phyloP scores from a whole-genome alignment of 352 stramenopile species.

The Achlya hypogyna region DNA sequence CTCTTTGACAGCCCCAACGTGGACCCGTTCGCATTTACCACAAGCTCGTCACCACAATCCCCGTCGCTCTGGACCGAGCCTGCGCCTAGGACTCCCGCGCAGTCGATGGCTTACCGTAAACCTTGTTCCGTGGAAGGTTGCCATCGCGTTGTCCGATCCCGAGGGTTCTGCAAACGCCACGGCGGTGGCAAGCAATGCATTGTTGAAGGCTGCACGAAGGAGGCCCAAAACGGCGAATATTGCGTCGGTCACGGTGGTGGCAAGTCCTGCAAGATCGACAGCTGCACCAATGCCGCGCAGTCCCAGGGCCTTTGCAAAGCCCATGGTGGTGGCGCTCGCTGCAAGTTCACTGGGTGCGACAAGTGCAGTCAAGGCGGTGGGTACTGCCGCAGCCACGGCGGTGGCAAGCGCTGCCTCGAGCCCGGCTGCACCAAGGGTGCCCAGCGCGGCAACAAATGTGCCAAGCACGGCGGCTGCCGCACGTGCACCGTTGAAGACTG shows the following conservation, averaged over 20 bases:
- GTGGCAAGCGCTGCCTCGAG: constrained; percentile 38
- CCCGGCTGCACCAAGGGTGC: constrained; percentile 41
- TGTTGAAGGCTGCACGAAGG: constrained; percentile 55
- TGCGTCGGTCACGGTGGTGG: constrained; percentile 33
- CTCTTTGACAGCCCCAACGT: neutral
- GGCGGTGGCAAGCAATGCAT: constrained; percentile 76
- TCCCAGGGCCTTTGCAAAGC: constrained; percentile 35
- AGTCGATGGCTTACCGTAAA: neutral
- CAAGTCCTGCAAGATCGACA: constrained; percentile 30
- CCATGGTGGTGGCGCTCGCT: constrained; percentile 36
- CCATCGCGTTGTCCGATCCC: constrained; percentile 69
- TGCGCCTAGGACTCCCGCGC: too few species aligned
- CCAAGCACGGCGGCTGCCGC: constrained; percentile 33
- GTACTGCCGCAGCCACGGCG: constrained; percentile 38
- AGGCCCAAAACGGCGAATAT: constrained; percentile 46
- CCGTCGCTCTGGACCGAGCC: neutral
- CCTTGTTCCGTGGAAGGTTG: constrained; percentile 28
- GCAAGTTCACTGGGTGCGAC: constrained; percentile 30
- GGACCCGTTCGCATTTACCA: neutral
- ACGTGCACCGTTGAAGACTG: constrained; percentile 29
- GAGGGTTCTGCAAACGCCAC: constrained; percentile 76
- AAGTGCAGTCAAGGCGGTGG: constrained; percentile 37
- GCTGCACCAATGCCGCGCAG: constrained; percentile 36
- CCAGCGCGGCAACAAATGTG: constrained; percentile 37
- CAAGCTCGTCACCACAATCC: too few species aligned